Percentiles rank a stretch among this genome's conserved stretches.
Conservation (phyloP, 768 basidiomycete genomes). For the Lentinula aciculospora region DNA sequence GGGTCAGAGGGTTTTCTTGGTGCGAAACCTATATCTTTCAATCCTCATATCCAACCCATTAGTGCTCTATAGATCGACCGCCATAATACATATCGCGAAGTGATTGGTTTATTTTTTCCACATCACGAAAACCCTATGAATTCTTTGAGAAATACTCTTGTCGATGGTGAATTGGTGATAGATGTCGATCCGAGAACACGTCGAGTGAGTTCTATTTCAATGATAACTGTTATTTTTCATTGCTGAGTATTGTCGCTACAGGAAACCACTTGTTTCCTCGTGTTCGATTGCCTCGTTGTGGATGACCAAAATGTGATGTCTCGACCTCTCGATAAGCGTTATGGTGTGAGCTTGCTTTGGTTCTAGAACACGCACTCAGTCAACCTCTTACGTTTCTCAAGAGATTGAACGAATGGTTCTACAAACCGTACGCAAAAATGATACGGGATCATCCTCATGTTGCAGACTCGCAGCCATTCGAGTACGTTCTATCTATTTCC, state of each 20-base stretch:
- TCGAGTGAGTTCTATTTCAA: constrained; percentile 39
- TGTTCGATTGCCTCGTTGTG: constrained; percentile 90
- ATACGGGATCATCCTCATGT: constrained; percentile 65
- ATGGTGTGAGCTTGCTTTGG: constrained; percentile 58
- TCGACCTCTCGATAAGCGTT: constrained; percentile 77
- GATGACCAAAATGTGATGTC: constrained; percentile 86
- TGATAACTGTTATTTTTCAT: background rate
- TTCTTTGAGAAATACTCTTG: constrained; percentile 71
- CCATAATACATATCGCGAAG: constrained; percentile 77
- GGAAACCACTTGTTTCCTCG: constrained; percentile 79
- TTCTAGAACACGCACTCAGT: background rate
- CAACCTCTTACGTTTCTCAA: constrained; percentile 22
- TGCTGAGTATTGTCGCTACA: constrained; percentile 23
- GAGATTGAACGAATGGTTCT: constrained; percentile 80
- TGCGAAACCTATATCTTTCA: constrained; percentile 29
- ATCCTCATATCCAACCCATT: constrained; percentile 4
- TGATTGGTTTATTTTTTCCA: constrained; percentile 82
- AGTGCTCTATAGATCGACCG: constrained; percentile 73
- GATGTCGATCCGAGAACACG: constrained; percentile 79
- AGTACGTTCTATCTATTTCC: constrained; percentile 47
- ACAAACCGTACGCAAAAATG: constrained; percentile 72
- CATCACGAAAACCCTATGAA: constrained; percentile 69
- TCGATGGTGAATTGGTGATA: constrained; percentile 93
- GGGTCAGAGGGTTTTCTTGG: constrained; percentile 68
- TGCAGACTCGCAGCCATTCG: constrained; percentile 64